Evolutionary conservation across 1,139 yeast genomes (phyloP).

Genomic region (Lodderomyces margitis): DNA sequence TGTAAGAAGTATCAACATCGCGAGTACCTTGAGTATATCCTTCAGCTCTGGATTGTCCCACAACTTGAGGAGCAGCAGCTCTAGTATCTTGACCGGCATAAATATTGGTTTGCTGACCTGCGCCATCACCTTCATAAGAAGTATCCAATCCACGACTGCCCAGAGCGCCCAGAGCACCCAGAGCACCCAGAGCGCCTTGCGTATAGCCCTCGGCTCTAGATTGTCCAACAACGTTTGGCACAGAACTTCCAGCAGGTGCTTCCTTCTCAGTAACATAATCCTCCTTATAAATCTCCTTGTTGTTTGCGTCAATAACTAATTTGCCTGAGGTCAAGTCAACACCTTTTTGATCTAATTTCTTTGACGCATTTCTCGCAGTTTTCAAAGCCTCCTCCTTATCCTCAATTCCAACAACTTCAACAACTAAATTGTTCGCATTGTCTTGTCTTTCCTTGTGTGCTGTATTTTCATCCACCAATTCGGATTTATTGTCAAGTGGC

Average conservation of each 20-base stretch:
- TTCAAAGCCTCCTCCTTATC: conserved; percentile 33
- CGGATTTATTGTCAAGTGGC: conserved; percentile 3
- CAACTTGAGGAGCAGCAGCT: conserved; percentile 6
- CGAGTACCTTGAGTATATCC: conserved; percentile 14
- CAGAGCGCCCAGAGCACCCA: conserved; percentile 11
- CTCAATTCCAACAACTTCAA: conserved; percentile 40
- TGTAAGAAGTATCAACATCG: conserved; percentile 7
- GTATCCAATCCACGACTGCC: conserved; percentile 6
- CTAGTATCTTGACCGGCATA: conserved; percentile 3
- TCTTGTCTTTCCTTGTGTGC: conserved; percentile 8
- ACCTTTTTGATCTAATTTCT: conserved; percentile 32
- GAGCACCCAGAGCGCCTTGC: conserved; percentile 10
- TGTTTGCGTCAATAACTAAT: conserved; percentile 35
- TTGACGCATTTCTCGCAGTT: conserved; percentile 37
- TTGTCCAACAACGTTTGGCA: conserved; percentile 12
- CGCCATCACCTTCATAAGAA: conserved; percentile 9
- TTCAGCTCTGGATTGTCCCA: conserved; percentile 16
- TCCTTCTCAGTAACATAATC: conserved; percentile 10
- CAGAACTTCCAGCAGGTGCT: background rate
- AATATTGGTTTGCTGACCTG: conserved; percentile 3
- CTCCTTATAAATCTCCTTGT: conserved; percentile 31
- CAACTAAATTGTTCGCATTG: conserved; percentile 21
- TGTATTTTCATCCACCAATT: conserved; percentile 9
- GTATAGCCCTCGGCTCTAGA: conserved; percentile 16
- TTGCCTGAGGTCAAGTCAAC: conserved; percentile 38